Base-by-base conservation (phyloP, 2,329 filamentous ascomycete species). In the Didymella glomerata region DNA sequence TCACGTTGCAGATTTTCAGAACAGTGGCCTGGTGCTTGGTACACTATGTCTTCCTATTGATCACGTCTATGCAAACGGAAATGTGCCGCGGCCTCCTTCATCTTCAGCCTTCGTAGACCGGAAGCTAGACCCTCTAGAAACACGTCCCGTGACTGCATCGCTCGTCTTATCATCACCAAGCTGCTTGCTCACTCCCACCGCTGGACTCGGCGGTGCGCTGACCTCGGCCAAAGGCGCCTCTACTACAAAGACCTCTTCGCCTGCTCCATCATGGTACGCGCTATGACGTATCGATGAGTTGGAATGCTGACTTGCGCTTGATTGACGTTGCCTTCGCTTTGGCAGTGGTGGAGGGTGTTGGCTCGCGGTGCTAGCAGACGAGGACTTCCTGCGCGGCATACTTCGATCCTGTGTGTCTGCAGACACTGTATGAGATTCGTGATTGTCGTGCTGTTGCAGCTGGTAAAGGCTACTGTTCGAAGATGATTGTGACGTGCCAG, bases 331-430 rank as follows among this genome's bases (percentile, higher is more conserved):
- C 28, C 77, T 70, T 20, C 78, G 65, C 38, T 79, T 81, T 4
- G 87, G 85, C 20, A 87, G 70, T 3, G 82, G 79, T 3, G 84
- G 83, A 18, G 69, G 61, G 4, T 25, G 18, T 46, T 58, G 55
- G 16, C 46, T 47, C 16, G 59, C 56, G 25, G 62, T 59, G 28
- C 59, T 68, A 20, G 56, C 61, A 8, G 54, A 54, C 4, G 66
- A 62, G 1, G 60, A 63, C 44, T 64, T 63, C 7, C 61, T 41
- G 32, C 54, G 61, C n/a, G 54, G 48, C 9, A 52, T 18, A 38
- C 24, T 13, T 24, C 44, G 51, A 14, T 61, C 20, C 10, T 48
- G 44, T 46, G 48, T 30, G 16, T n/a, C 52, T 18, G 41, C 24
- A 8, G 50, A 20, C 16, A 18, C n/a, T 14, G 44, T 30, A 16